Base-by-base conservation (phyloP, 1,284 basidiomycete species). In the Leccinum pachyderme region DNA sequence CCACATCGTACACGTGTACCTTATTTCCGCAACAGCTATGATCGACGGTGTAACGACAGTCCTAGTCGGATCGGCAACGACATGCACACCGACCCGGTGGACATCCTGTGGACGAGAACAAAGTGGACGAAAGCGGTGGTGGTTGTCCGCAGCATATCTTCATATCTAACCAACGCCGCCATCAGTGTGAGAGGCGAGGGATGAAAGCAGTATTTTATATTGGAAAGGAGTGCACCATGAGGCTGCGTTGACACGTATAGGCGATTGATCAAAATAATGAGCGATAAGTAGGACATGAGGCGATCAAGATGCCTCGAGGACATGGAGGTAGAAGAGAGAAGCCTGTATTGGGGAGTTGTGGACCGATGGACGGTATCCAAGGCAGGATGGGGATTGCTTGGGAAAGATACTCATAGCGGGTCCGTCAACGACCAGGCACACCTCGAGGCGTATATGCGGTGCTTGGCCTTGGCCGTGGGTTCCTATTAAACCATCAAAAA, bases 281-380 rank as follows among this genome's bases (percentile, higher is more conserved):
- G 29, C 35, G 18, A 57, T 33, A 35, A 27, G 55, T 5, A 39
- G 29, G n/a, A 49, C 62, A 66, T 51, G 63, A 66, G 63, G 63
- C 37, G 54, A 63, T 64, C 52, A 64, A 22, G 63, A 66, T 65
- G 59, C 65, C 68, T 70, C 60, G 63, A 66, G 65, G 65, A 57
- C n/a, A 47, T 31, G 51, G 41, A 57, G 28, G 29, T 39, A 6
- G 32, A 39, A 12, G 46, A 7, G 52, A 65, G 60, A 0, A 29
- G 1, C 31, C 56, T 58, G 6, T 1, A 54, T 68, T 51, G 47
- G 59, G 63, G 65, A 62, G 25, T 41, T 53, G n/a, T 5, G 58
- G 22, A 15, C 60, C 63, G 18, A 32, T 5, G 41, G 18, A 32
- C 2, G 41, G 35, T 4, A 18, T 9, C 15, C n/a, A 37, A 35